Percentiles rank a stretch among this genome's conserved stretches.
Conservation (phyloP, 2,329 filamentous ascomycete species). For the Nectriaceae sp. region DNA sequence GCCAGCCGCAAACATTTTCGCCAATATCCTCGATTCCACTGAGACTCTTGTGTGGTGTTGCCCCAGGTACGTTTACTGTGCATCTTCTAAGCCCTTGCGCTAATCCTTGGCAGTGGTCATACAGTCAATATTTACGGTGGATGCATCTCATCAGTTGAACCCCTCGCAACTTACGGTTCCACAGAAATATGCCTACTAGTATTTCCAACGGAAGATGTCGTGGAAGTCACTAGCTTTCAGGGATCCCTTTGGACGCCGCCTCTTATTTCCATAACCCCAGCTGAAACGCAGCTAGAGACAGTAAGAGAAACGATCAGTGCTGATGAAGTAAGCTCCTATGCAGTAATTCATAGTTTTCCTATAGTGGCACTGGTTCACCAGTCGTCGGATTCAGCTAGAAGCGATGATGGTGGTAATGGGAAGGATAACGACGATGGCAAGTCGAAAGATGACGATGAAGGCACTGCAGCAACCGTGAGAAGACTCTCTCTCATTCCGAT, state of each 20-base stretch:
- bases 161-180: slow-evolving; percentile 4
- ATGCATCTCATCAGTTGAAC: slow-evolving; percentile 14
- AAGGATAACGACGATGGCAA: neutral
- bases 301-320: neutral
- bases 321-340: neutral
- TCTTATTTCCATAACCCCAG: slow-evolving; percentile 4
- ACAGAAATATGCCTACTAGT: slow-evolving; percentile 4
- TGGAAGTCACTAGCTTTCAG: slow-evolving; percentile 11
- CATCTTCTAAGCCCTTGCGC: neutral
- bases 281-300: neutral
- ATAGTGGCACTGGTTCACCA: slow-evolving; percentile 18
- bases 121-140: slow-evolving; percentile 1
- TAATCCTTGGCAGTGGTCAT: slow-evolving; percentile 17
- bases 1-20: slow-evolving; percentile 1
- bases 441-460: neutral
- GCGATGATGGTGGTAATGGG: neutral
- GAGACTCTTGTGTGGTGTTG: slow-evolving; percentile 27
- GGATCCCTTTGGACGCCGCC: slow-evolving; percentile 6
- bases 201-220: neutral
- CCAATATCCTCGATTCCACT: slow-evolving; percentile 10
- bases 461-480: neutral
- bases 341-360: slow-evolving; percentile 6
- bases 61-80: slow-evolving; percentile 14
- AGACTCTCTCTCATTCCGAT: neutral
- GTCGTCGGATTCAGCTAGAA: slow-evolving; percentile 9